Evolutionary conservation across 2,329 filamentous ascomycete species (phyloP).

Genomic region (Sclerotinia minor): DNA sequence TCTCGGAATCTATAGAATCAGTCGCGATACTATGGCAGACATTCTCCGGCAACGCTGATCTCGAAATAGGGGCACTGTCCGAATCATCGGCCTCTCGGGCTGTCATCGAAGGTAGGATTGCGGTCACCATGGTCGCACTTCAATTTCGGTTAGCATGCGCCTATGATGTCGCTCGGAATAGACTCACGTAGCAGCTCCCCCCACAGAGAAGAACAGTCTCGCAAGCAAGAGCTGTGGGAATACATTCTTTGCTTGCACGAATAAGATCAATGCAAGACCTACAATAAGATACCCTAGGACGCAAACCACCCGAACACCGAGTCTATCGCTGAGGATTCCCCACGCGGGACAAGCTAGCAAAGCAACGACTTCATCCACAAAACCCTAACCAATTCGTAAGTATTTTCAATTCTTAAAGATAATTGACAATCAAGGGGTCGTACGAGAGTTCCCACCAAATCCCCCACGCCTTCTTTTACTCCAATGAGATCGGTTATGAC

Average conservation of each 20-base stretch:
- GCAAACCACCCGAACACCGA: conserved; percentile 71
- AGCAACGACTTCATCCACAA: conserved; percentile 80
- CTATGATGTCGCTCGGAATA: conserved; percentile 17
- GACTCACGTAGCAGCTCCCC: conserved; percentile 79
- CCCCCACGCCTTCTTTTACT: conserved; percentile 69
- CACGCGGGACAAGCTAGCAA: conserved; percentile 77
- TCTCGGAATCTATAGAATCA: conserved; percentile 70
- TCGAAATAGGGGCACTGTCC: conserved; percentile 29
- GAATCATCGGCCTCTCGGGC: conserved; percentile 42
- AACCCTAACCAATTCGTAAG: conserved; percentile 50
- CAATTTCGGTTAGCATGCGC: conserved; percentile 25
- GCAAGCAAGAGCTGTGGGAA: conserved; percentile 87
- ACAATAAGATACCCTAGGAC: conserved; percentile 82
- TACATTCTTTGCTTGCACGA: conserved; percentile 83
- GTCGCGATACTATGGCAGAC: conserved; percentile 58
- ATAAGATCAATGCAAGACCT: conserved; percentile 71
- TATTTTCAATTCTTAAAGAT: conserved; percentile 16
- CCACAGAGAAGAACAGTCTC: conserved; percentile 83
- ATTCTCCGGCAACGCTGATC: conserved; percentile 30
- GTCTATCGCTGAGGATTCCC: conserved; percentile 74
- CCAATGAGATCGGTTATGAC: conserved; percentile 82
- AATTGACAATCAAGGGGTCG: conserved; percentile 15
- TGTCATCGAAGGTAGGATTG: conserved; percentile 75
- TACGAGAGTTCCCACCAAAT: conserved; percentile 74
- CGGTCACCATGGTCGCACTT: conserved; percentile 92